Evolutionary conservation across 2,329 filamentous ascomycete genomes (phyloP).

Genomic region (Microcyclosporella mali): DNA sequence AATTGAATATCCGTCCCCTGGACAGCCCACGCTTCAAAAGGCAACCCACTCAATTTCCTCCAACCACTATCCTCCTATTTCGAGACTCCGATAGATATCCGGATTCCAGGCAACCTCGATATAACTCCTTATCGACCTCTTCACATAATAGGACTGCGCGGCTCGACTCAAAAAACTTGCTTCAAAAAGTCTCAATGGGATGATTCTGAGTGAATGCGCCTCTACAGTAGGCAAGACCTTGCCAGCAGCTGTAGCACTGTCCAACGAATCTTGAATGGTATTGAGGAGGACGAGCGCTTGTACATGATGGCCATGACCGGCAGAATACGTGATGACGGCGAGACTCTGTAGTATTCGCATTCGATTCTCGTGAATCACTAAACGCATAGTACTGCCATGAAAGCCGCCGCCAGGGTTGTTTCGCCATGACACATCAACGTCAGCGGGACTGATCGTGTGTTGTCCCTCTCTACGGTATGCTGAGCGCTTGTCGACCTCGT

Average conservation of each 20-base stretch:
- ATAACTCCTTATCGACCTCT: conserved; percentile 24
- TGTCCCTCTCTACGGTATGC: conserved; percentile 15
- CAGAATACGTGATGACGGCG: conserved; percentile 2
- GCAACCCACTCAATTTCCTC: conserved; percentile 8
- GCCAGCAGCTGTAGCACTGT: conserved; percentile 11
- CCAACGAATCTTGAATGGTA: conserved; percentile 13
- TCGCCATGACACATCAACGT: conserved; percentile 14
- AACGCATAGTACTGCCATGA: conserved; percentile 8
- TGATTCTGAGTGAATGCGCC: no score
- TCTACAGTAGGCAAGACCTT: conserved; percentile 17
- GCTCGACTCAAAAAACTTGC: conserved; percentile 31
- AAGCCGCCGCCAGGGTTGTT: background rate
- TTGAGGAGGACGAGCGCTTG: conserved; percentile 10
- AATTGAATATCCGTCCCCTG: conserved; percentile 1
- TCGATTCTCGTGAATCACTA: conserved; percentile 15
- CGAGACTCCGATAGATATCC: conserved; percentile 8
- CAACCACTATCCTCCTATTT: conserved; percentile 19
- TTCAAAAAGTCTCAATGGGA: conserved; percentile 37
- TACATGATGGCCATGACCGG: conserved; percentile 5
- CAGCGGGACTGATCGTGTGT: conserved; percentile 17
- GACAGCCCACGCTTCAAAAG: conserved; percentile 6
- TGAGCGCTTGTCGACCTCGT: conserved; percentile 25
- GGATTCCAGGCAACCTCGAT: conserved; percentile 17
- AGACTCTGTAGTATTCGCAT: conserved; percentile 14
- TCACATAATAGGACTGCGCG: conserved; percentile 29